Conservation (phyloP, 2,329 filamentous ascomycete species). For the Penicillium olsonii region DNA sequence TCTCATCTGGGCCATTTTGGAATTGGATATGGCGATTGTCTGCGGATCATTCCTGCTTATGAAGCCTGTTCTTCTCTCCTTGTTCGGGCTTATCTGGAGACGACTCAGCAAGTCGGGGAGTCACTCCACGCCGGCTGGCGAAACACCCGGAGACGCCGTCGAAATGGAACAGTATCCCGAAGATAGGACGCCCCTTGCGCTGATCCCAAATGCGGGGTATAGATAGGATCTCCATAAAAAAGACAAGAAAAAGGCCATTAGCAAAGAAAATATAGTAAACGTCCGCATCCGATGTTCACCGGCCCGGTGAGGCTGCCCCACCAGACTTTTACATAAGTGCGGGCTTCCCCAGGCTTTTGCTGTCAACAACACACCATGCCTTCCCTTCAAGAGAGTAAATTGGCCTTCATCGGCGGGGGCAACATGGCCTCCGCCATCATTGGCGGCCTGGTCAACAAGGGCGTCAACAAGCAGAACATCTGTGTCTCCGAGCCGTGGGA, state of each 20-base stretch:
- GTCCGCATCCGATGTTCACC: not conserved
- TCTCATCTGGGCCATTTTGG: not conserved
- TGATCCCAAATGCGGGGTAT: not conserved
- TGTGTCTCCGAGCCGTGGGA: slow-evolving; percentile 39
- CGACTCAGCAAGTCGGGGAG: not conserved
- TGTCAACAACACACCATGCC: slow-evolving; percentile 20
- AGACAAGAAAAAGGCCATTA: not conserved
- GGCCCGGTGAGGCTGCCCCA: slow-evolving; percentile 15
- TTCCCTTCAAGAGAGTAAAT: slow-evolving; percentile 33
- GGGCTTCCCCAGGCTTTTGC: slow-evolving; percentile 4
- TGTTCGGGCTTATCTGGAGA: not conserved
- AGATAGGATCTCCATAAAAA: not conserved
- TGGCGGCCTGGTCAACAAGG: slow-evolving; percentile 31
- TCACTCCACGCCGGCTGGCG: not conserved
- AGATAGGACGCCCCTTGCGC: too few species aligned
- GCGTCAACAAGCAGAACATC: slow-evolving; percentile 34
- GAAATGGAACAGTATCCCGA: not conserved
- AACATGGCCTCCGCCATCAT: slow-evolving; percentile 42
- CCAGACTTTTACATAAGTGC: slow-evolving; percentile 15
- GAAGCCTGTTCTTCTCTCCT: not conserved
- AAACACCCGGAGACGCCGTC: not conserved
- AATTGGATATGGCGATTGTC: not conserved
- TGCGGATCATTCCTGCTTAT: not conserved
- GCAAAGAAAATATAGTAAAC: not conserved
- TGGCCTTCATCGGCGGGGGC: slow-evolving; percentile 40